Percentiles rank a stretch among this genome's conserved stretches.
phyloP scores from a whole-genome alignment of 2,329 filamentous ascomycete species.

The Talaromyces islandicus region DNA sequence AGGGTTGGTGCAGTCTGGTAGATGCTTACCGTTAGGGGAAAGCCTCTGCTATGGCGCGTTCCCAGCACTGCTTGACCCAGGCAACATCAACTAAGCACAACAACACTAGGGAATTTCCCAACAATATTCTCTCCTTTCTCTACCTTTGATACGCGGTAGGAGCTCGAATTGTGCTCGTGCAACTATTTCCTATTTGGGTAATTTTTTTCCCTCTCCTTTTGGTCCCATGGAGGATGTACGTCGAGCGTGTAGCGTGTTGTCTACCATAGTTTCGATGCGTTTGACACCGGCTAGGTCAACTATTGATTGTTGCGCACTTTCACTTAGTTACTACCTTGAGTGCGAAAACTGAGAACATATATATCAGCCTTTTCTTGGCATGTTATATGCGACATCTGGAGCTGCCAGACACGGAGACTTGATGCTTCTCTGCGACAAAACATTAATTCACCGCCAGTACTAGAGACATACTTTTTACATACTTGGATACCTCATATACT shows the following conservation, averaged over 20 bases:
- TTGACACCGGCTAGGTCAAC: too few species aligned
- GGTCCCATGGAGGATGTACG: neutral
- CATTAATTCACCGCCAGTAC: neutral
- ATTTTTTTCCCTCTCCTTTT: constrained; percentile 5
- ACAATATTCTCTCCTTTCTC: neutral
- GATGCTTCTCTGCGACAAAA: neutral
- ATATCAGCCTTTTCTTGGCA: neutral
- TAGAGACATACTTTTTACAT: neutral
- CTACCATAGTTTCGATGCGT: neutral
- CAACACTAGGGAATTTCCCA: neutral
- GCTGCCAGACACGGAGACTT: neutral
- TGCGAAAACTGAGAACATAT: neutral
- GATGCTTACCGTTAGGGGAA: neutral
- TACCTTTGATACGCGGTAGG: neutral
- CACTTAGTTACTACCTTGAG: neutral
- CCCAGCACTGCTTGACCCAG: too few species aligned
- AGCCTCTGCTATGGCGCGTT: neutral
- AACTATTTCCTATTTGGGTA: constrained; percentile 4
- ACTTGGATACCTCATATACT: neutral
- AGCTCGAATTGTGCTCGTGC: neutral
- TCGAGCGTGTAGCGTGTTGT: neutral
- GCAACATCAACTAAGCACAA: neutral
- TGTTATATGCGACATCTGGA: neutral
- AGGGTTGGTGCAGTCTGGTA: neutral
- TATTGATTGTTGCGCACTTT: neutral